A percentile compares a stretch with the other conserved stretches of the same genome.
Conservation (phyloP, 805 yeast genomes). For the Metschnikowia kunwiensis region DNA sequence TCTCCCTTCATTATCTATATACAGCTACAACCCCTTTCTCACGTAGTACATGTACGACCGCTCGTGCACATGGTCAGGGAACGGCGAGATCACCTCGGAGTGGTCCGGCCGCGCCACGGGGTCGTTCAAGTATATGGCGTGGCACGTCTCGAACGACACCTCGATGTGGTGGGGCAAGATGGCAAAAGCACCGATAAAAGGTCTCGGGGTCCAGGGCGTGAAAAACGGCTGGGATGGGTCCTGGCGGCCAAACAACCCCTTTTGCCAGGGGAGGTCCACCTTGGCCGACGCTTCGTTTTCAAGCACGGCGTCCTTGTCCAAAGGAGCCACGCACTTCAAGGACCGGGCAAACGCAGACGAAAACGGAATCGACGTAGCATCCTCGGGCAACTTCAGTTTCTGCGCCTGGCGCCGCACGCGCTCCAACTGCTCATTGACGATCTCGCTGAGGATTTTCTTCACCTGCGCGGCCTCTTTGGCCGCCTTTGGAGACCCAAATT, state of each 20-base stretch:
- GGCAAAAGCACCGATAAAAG: slow-evolving; percentile 89
- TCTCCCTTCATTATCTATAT: slow-evolving; percentile 11
- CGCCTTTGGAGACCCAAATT: slow-evolving; percentile 28
- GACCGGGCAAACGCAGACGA: slow-evolving; percentile 26
- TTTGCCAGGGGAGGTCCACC: slow-evolving; percentile 78
- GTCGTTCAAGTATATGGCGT: slow-evolving; percentile 93
- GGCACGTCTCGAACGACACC: slow-evolving; percentile 86
- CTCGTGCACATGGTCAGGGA: slow-evolving; percentile 76
- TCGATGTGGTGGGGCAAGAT: slow-evolving; percentile 90
- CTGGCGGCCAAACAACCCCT: slow-evolving; percentile 70
- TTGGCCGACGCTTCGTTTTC: slow-evolving; percentile 51
- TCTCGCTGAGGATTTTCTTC: slow-evolving; percentile 36
- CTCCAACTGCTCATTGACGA: slow-evolving; percentile 34
- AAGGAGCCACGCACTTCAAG: slow-evolving; percentile 32
- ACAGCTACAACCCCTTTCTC: slow-evolving; percentile 56
- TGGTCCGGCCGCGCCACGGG: slow-evolving; percentile 97
- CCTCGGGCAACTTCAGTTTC: slow-evolving; percentile 28
- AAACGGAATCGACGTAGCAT: slow-evolving; percentile 27
- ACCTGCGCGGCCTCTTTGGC: slow-evolving; percentile 32
- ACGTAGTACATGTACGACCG: slow-evolving; percentile 93
- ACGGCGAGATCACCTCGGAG: slow-evolving; percentile 92
- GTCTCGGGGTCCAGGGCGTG: slow-evolving; percentile 97
- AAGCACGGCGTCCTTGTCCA: slow-evolving; percentile 42
- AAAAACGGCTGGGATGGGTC: slow-evolving; percentile 79
- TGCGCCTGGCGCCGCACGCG: slow-evolving; percentile 29